Evolutionary conservation across 306 rosid species (phyloP).

Genomic region (Hylodesmum podocarpum): DNA sequence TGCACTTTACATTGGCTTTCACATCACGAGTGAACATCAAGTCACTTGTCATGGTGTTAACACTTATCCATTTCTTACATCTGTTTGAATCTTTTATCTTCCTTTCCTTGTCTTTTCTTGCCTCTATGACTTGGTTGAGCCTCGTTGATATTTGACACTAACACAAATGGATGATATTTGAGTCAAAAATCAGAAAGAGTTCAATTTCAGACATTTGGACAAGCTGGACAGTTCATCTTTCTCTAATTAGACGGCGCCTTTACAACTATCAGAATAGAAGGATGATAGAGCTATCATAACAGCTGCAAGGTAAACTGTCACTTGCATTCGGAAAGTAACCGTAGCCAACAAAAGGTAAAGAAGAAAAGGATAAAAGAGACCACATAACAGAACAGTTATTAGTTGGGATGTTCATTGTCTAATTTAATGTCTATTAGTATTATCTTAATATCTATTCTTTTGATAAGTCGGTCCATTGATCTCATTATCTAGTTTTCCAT

Average conservation of each 20-base stretch:
- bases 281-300: not conserved
- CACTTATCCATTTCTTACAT: not conserved
- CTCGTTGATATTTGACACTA: not conserved
- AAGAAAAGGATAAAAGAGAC: not conserved
- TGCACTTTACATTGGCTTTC: not conserved
- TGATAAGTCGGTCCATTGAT: not conserved
- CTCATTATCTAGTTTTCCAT: not conserved
- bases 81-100: not conserved
- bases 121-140: not conserved
- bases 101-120: not conserved
- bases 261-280: not conserved
- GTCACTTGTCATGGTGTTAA: not conserved
- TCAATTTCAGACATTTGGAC: not conserved
- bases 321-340: not conserved
- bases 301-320: slow-evolving; percentile 17
- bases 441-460: not conserved
- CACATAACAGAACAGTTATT: not conserved
- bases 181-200: not conserved
- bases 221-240: slow-evolving; percentile 18
- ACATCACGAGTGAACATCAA: not conserved
- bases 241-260: slow-evolving; percentile 26
- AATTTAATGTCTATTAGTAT: not conserved
- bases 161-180: not conserved
- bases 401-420: not conserved
- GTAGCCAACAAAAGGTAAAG: too few species aligned